These are phyloP conservation scores for Setaria viridis DNA, from an alignment of 202 grass and related monocot genomes.

Conservation along the genomic window DNA sequence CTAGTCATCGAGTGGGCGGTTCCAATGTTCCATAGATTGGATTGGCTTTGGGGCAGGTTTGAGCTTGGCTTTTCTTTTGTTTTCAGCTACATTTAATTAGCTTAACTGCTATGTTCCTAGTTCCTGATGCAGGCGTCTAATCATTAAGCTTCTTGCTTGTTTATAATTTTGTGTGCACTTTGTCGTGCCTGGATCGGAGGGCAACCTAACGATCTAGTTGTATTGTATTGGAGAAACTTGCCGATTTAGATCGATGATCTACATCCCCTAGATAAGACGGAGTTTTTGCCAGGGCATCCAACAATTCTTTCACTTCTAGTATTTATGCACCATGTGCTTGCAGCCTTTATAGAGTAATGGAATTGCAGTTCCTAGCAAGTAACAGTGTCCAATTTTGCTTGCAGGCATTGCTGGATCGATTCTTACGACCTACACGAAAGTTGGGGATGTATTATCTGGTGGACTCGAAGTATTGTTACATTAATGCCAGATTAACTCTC, in stretches of 20 bases:
- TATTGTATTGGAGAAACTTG: conserved; percentile 8
- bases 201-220: background rate
- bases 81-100: background rate
- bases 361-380: background rate
- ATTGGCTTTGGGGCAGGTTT: background rate
- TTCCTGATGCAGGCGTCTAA: background rate
- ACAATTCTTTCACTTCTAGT: background rate
- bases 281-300: background rate
- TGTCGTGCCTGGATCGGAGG: background rate
- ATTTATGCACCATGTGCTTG: background rate
- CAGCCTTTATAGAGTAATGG: background rate
- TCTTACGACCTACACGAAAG: conserved; percentile 35
- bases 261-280: background rate
- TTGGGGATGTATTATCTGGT: conserved; percentile 61
- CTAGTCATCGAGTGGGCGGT: background rate
- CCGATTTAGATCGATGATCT: background rate
- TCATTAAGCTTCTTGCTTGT: background rate
- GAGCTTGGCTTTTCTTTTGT: background rate
- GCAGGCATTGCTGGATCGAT: conserved; percentile 58
- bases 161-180: background rate
- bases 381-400: conserved; percentile 33
- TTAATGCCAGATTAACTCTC: background rate
- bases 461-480: conserved; percentile 51
- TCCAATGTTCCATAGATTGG: background rate
- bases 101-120: background rate